Evolutionary conservation across 1,284 basidiomycete genomes (phyloP), one percentile per base, ranked within the genome.

Genomic region (Cryptococcus deneoformans): DNA sequence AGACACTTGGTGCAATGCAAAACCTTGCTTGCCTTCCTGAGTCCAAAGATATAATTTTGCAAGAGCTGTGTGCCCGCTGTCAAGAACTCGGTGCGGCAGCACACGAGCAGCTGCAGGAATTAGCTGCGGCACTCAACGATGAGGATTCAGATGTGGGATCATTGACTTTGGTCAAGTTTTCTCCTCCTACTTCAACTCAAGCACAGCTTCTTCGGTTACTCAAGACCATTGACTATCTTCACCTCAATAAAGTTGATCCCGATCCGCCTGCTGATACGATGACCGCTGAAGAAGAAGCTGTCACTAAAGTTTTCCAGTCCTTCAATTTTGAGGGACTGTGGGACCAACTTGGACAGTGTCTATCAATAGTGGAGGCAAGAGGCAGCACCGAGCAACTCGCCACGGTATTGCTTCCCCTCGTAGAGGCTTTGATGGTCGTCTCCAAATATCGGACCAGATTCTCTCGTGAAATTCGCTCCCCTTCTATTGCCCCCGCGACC

Each of bases 361-460:
- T 98, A 37, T 84, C 85, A 0, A 80, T 87, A 51, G 87, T 96
- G 55, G 90, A 92, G 71, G 85, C 87, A 62, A 86, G 87, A 60
- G 81, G 86, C 0, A 86, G 89, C 64, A 86, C 87, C 49, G 89
- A 91, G 60, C 89, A 94, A 69, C 87, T 94, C 51, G 89, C 91
- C 2, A 93, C 90, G 0, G 90, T 95, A 24, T 81, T 97, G 1
- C 80, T 97, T 16, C 94, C 93, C 10, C 81, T 96, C 39, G 94
- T 97, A 62, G 93, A 97, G 76, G 86, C 92, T 0, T 80, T 99
- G 62, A 97, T 99, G 92, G 95, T 99, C 1, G 91, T 99, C 34
- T 97, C 92, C 83, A 97, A 97, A 77, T 92, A 96, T 73, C 64
- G 62, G 48, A 58, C 51, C 24, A 38, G 52, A 20, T 42, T 40